phyloP scores from a whole-genome alignment of 768 basidiomycete species.

The Pleurotus salmoneostramineus region DNA sequence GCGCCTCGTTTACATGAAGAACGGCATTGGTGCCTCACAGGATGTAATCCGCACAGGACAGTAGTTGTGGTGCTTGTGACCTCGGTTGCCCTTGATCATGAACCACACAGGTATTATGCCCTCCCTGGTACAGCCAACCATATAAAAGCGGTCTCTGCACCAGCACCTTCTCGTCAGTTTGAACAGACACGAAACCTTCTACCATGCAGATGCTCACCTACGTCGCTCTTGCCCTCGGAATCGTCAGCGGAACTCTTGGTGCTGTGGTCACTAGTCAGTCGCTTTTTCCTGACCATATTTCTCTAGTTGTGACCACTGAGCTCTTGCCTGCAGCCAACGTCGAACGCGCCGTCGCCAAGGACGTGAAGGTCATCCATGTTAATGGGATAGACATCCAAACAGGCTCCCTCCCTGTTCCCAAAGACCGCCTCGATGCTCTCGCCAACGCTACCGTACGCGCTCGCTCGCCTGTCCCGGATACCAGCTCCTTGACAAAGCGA shows the following conservation, averaged over 20 bases:
- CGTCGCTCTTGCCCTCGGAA: neutral
- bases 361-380: neutral
- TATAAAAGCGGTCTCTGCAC: too few species aligned
- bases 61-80: too few species aligned
- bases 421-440: neutral
- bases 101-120: too few species aligned
- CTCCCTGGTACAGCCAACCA: too few species aligned
- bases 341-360: neutral
- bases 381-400: conserved; percentile 1
- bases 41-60: too few species aligned
- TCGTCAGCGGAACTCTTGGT: neutral
- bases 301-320: neutral
- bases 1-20: too few species aligned
- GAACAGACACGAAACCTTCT: too few species aligned
- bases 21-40: too few species aligned
- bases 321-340: neutral
- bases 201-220: neutral
- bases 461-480: neutral
- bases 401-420: neutral
- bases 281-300: neutral
- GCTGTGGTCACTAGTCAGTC: neutral
- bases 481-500: conserved; percentile 4
- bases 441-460: neutral
- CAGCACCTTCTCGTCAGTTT: too few species aligned
- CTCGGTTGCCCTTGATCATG: too few species aligned